Base-by-base conservation (phyloP, 2,329 filamentous ascomycete species). In the Penicillium sp. region DNA sequence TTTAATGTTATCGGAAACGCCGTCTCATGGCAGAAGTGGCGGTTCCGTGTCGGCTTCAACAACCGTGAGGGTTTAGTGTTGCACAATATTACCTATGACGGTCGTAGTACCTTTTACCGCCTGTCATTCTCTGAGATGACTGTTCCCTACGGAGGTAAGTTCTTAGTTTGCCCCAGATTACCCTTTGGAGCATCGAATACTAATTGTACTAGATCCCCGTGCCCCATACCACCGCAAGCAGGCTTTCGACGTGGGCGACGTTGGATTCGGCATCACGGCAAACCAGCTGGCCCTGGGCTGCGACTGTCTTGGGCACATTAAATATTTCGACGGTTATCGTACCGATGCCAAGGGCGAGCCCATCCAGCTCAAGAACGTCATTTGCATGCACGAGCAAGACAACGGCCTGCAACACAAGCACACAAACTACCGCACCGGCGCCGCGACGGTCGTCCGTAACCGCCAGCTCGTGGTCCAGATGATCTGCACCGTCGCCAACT, bases 321-420 rank as follows among this genome's bases (percentile, higher is more conserved):
- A 87, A 63, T 89, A 89, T 61, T 77, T 89, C 30, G 79, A 79
- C 43, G 80, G 79, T 1, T 77, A 82, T 20, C 71, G 86, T 1
- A 78, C 78, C 5, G 79, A 85, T 54, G 78, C 81, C 58, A 81
- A 84, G 50, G 86, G 85, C 25, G 74, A 78, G 5, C 78, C 81
- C 0, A 63, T 82, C 2, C 71, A 76, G 1, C 82, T 87, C 69
- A 78, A 84, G 7, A 88, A 88, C 54, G 81, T 84, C 9, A 77
- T 89, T 40, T 89, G 86, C 61, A 77, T 89, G 31, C 86, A 89
- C 64, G 86, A 89, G 67, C 85, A 88, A 66, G 86, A 89, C 60
- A 81, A 77, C 27, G 86, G 86, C 4, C 85, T 87, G 31, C 82
- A 82, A 36, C 87, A 85, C 78, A 89, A 89, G 64, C 86, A 89